These are phyloP conservation scores for Eucalyptus marginata DNA, from an alignment of 345 rosid species.

Conservation along the genomic window DNA sequence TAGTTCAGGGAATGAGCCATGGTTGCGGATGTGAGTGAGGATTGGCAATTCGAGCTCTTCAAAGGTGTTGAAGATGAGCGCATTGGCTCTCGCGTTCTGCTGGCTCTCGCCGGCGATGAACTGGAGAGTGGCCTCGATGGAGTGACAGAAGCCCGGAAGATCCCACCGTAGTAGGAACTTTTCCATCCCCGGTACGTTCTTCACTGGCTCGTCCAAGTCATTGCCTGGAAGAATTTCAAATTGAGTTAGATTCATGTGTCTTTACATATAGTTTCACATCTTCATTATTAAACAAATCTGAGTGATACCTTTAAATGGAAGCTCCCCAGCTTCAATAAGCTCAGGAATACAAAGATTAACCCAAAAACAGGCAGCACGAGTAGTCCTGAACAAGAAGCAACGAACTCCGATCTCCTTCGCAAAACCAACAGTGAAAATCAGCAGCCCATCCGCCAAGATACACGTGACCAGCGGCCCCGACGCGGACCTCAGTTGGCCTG, in stretches of 20 bases:
- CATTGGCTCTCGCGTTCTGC: not conserved
- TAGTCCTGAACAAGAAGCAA: slow-evolving; percentile 13
- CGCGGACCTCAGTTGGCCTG: not conserved
- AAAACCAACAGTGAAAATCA: slow-evolving; percentile 11
- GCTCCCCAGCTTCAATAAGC: slow-evolving; percentile 22
- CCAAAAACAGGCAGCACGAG: slow-evolving; percentile 20
- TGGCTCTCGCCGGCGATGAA: not conserved
- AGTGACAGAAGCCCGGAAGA: slow-evolving; percentile 20
- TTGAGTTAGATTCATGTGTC: not conserved
- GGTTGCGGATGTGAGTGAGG: not conserved
- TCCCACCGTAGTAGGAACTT: slow-evolving; percentile 12
- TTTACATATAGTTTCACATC: not conserved
- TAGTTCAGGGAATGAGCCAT: not conserved
- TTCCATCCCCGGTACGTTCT: slow-evolving; percentile 10
- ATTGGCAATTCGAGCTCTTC: slow-evolving; percentile 21
- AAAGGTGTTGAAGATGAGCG: slow-evolving; percentile 28
- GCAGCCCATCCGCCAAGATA: slow-evolving; percentile 21
- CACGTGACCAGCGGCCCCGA: slow-evolving; percentile 4
- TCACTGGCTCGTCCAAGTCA: slow-evolving; percentile 2
- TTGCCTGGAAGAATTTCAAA: not conserved
- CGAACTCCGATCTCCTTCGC: slow-evolving; percentile 17
- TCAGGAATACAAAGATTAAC: slow-evolving; percentile 10
- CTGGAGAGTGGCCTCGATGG: not conserved
- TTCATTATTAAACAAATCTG: not conserved
- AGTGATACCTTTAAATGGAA: slow-evolving; percentile 25